These are phyloP conservation scores for Trichosanthes cucumerina DNA, from an alignment of 306 rosid genomes.

Conservation along the genomic window DNA sequence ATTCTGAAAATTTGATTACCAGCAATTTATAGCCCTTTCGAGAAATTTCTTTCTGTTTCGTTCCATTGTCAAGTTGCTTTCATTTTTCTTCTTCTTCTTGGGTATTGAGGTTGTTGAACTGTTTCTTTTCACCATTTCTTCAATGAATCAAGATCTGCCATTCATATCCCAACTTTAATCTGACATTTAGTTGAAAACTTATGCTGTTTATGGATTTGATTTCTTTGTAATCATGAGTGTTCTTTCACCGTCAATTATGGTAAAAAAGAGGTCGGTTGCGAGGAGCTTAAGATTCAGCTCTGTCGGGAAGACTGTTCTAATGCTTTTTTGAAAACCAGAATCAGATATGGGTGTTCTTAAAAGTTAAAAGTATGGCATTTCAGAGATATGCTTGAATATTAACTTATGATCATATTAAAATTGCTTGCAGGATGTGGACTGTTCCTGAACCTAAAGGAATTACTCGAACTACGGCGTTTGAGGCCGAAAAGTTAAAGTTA, in stretches of 20 bases:
- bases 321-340: neutral
- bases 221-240: neutral
- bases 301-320: neutral
- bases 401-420: conserved; percentile 6
- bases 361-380: neutral
- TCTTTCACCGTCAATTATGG: neutral
- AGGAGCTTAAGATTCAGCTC: neutral
- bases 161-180: neutral
- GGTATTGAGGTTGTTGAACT: neutral
- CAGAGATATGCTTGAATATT: conserved; percentile 9
- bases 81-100: neutral
- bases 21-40: neutral
- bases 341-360: neutral
- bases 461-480: conserved; percentile 43
- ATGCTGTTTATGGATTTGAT: neutral
- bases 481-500: conserved; percentile 45
- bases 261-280: neutral
- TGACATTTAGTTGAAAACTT: neutral
- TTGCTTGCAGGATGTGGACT: conserved; percentile 65
- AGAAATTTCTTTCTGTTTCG: neutral
- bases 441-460: conserved; percentile 58
- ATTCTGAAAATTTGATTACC: neutral
- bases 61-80: neutral
- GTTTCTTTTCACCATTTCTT: neutral
- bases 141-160: neutral